Evolutionary conservation across 2,329 filamentous ascomycete genomes (phyloP).

Genomic region (Bipolaris zeicola): DNA sequence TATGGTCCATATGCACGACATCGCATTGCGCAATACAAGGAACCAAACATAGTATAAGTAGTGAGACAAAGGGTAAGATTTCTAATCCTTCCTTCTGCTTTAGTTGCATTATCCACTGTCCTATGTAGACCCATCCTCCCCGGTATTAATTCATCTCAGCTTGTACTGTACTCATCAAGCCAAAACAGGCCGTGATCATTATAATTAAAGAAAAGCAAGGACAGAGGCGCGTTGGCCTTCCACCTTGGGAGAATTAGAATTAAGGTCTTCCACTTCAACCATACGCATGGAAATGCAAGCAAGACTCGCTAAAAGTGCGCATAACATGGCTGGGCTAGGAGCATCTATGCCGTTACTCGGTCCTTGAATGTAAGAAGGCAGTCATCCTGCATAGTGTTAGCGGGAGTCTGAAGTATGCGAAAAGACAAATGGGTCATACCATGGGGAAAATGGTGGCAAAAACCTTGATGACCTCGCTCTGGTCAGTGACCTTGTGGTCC

Average conservation of each 20-base stretch:
- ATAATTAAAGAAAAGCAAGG: slow-evolving; percentile 29
- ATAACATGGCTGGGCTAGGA: slow-evolving; percentile 19
- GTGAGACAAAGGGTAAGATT: not conserved
- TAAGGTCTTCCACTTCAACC: slow-evolving; percentile 17
- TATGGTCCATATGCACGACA: not conserved
- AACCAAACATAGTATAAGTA: not conserved
- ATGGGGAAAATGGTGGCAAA: slow-evolving; percentile 98
- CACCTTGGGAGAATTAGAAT: slow-evolving; percentile 24
- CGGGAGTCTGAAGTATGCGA: not conserved
- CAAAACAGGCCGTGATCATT: slow-evolving; percentile 34
- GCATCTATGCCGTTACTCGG: slow-evolving; percentile 29
- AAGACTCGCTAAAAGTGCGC: slow-evolving; percentile 31
- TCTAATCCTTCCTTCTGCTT: not conserved
- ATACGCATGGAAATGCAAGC: slow-evolving; percentile 32
- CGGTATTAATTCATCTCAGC: slow-evolving; percentile 18
- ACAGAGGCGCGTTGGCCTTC: slow-evolving; percentile 16
- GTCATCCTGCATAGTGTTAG: slow-evolving; percentile 67
- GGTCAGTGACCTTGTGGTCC: slow-evolving; percentile 82
- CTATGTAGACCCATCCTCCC: slow-evolving; percentile 5
- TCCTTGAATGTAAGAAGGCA: slow-evolving; percentile 75
- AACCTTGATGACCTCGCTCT: slow-evolving; percentile 94
- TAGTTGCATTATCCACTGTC: slow-evolving; percentile 22
- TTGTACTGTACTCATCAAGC: slow-evolving; percentile 24
- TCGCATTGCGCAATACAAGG: not conserved
- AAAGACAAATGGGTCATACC: slow-evolving; percentile 60